Base-by-base conservation (phyloP, 1,139 yeast genomes). In the Pichia sp. region DNA sequence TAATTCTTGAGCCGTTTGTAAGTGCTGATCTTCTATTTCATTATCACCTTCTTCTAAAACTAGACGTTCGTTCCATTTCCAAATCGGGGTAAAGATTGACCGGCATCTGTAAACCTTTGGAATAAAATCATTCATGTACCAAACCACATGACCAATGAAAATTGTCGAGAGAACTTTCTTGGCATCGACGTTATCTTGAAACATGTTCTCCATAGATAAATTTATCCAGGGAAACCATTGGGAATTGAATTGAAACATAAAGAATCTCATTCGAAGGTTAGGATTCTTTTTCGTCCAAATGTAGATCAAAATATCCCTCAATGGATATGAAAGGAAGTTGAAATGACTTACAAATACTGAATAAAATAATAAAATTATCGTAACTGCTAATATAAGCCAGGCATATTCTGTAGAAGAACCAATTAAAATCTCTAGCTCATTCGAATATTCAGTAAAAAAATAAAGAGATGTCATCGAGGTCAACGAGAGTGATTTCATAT, bases 271-370 rank as follows among this genome's bases (percentile, higher is more conserved):
- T 36, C 63, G 63, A 28, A 64, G 60, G 31, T 62, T 63, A 3
- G 73, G 70, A 48, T 72, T 65, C 28, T 72, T 64, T 29, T 74
- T 64, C 0, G 75, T 62, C 73, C 77, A 72, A 35, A 73, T 56
- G 52, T 69, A 74, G 3, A 68, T 52, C 42, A 73, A 47, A 4
- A 68, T 60, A 41, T 67, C 65, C 28, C 66, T 56, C 35, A 74
- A 56, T 31, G 64, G 60, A 1, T 62, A 55, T 5, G 74, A 72
- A 27, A 71, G 56, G 32, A 64, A 52, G 29, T 61, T 59, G 33
- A 67, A 51, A 9, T 64, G 59, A 29, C 55, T 56, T 16, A 65
- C 49, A 36, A 51, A 52, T 1, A 64, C 55, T 11, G 69, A 55
- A 40, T 64, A 61, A 2, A 60, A 33, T 29, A 69, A 39, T 9